Percentiles rank a stretch among this genome's conserved stretches.
phyloP scores from a whole-genome alignment of 495 filamentous ascomycete genomes.

The Alectoria sarmentosa region DNA sequence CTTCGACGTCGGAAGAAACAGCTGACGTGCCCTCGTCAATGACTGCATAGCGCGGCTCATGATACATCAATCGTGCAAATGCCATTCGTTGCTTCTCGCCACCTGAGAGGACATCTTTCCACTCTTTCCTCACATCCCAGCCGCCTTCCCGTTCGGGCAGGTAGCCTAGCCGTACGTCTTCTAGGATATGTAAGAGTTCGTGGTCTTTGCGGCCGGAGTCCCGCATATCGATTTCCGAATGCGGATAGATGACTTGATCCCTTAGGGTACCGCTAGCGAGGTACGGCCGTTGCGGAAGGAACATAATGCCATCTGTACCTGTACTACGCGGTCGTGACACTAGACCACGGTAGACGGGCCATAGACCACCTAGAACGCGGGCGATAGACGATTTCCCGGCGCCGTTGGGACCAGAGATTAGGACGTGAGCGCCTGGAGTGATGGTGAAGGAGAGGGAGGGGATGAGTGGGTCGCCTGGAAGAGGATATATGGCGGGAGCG shows the following conservation, averaged over 20 bases:
- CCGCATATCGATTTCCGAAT: slow-evolving; percentile 89
- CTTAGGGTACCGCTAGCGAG: slow-evolving; percentile 89
- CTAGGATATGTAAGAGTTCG: slow-evolving; percentile 66
- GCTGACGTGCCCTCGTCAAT: slow-evolving; percentile 94
- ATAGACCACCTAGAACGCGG: slow-evolving; percentile 84
- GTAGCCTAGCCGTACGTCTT: slow-evolving; percentile 80
- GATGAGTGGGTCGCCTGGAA: slow-evolving; percentile 84
- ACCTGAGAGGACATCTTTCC: slow-evolving; percentile 94
- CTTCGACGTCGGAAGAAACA: slow-evolving; percentile 90
- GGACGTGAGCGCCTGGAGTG: slow-evolving; percentile 80
- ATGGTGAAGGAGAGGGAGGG: slow-evolving; percentile 83
- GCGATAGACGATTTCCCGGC: slow-evolving; percentile 89
- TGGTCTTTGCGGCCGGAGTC: slow-evolving; percentile 67
- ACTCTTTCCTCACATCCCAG: slow-evolving; percentile 94
- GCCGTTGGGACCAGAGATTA: slow-evolving; percentile 93
- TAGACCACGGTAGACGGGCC: slow-evolving; percentile 91
- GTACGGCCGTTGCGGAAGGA: slow-evolving; percentile 92
- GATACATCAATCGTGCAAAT: slow-evolving; percentile 85
- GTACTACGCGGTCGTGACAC: slow-evolving; percentile 74
- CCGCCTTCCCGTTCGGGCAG: slow-evolving; percentile 87
- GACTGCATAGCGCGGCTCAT: slow-evolving; percentile 89
- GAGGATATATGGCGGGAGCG: slow-evolving; percentile 69
- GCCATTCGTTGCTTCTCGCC: slow-evolving; percentile 98
- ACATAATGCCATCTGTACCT: slow-evolving; percentile 93
- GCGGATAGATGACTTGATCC: slow-evolving; percentile 97